Percentiles rank a stretch among this genome's conserved stretches.
Conservation (phyloP, 202 grass and related monocot genomes). For the Carex arenaria region DNA sequence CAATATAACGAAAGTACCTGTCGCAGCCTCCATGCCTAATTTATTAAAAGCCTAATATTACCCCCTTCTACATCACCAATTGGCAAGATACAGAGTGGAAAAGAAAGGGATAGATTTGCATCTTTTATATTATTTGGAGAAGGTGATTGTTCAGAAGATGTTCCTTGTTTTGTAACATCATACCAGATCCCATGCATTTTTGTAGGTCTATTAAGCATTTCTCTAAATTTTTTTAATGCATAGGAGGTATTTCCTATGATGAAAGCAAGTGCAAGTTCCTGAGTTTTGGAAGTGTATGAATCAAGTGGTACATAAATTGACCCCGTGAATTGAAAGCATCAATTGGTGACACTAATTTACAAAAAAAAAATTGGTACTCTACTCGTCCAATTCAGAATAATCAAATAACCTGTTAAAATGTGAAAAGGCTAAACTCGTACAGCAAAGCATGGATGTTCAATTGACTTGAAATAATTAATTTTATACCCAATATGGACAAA, state of each 20-base stretch:
- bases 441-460: not conserved
- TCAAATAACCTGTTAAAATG: not conserved
- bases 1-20: not conserved
- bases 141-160: not conserved
- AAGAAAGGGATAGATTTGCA: not conserved
- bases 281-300: not conserved
- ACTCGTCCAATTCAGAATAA: not conserved
- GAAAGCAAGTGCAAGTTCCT: not conserved
- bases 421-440: not conserved
- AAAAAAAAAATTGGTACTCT: not conserved
- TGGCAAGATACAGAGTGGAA: not conserved
- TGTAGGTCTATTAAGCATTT: not conserved
- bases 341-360: not conserved
- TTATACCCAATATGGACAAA: not conserved
- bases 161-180: not conserved
- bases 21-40: not conserved
- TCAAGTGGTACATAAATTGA: not conserved
- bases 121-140: not conserved
- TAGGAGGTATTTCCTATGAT: not conserved
- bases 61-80: not conserved
- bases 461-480: not conserved
- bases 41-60: slow-evolving; percentile 1
- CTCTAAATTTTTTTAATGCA: not conserved
- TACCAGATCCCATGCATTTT: not conserved
- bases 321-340: not conserved